Evolutionary conservation across 768 basidiomycete genomes (phyloP).

Genomic region (Amanita exitialis): DNA sequence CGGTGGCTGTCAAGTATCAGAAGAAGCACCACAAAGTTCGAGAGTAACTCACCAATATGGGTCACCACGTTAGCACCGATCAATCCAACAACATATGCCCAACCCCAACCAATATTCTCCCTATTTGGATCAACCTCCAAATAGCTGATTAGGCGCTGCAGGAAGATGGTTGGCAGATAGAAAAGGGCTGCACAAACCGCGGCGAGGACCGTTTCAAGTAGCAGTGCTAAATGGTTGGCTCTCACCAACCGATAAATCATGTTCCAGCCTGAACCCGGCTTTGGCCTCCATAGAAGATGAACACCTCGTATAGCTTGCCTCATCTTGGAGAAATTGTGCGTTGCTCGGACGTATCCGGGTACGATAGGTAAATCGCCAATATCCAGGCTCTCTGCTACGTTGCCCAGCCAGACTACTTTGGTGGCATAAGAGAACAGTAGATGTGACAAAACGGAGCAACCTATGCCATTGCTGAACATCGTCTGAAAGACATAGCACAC

Average conservation of each 20-base stretch:
- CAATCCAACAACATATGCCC: slow-evolving; percentile 42
- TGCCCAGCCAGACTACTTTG: slow-evolving; percentile 78
- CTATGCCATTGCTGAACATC: slow-evolving; percentile 16
- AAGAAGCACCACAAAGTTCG: not conserved
- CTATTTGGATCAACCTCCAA: slow-evolving; percentile 54
- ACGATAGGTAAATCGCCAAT: slow-evolving; percentile 85
- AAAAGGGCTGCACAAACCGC: slow-evolving; percentile 49
- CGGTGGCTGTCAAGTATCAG: slow-evolving; percentile 33
- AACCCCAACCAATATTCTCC: slow-evolving; percentile 57
- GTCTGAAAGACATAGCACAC: not conserved
- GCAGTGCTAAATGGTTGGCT: slow-evolving; percentile 38
- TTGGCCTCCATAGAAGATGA: slow-evolving; percentile 48
- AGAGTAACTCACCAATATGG: slow-evolving; percentile 20
- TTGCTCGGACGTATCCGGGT: slow-evolving; percentile 59
- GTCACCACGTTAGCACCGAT: slow-evolving; percentile 22
- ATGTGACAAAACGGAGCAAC: slow-evolving; percentile 46
- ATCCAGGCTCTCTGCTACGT: slow-evolving; percentile 63
- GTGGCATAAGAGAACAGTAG: slow-evolving; percentile 87
- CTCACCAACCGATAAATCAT: slow-evolving; percentile 52
- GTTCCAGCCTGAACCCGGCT: slow-evolving; percentile 52
- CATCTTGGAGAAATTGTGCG: slow-evolving; percentile 57
- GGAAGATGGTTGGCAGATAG: slow-evolving; percentile 55
- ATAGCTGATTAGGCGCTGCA: slow-evolving; percentile 50
- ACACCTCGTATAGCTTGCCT: slow-evolving; percentile 40
- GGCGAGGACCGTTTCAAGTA: slow-evolving; percentile 38